Percentiles rank a stretch among this genome's conserved stretches.
Evolutionary conservation across 257 asterid genomes (phyloP).

Genomic region (Schizonepeta tenuifolia): DNA sequence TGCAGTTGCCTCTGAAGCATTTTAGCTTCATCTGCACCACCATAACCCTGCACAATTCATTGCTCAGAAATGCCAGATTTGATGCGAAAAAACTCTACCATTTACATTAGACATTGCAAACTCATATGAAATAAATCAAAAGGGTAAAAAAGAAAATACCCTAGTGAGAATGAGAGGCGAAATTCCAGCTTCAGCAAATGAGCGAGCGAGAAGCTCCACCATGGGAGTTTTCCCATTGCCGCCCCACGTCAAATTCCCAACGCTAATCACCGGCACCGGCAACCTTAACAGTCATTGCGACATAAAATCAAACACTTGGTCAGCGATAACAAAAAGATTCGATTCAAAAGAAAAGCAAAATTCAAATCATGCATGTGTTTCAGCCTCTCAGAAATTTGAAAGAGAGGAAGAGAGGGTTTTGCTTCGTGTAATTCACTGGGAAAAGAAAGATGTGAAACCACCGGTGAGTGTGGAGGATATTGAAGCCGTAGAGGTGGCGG

Average conservation of each 20-base stretch:
- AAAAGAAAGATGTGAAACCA: constrained; percentile 9
- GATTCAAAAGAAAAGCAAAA: not conserved
- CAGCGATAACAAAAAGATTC: not conserved
- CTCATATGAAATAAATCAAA: not conserved
- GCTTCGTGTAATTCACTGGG: not conserved
- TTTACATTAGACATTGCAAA: not conserved
- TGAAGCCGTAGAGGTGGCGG: constrained; percentile 55
- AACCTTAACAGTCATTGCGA: constrained; percentile 46
- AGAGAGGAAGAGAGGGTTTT: not conserved
- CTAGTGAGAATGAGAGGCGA: constrained; percentile 87
- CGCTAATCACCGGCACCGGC: constrained; percentile 86
- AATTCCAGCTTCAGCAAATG: constrained; percentile 51
- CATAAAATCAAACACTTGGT: not conserved
- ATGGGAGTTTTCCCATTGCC: constrained; percentile 99
- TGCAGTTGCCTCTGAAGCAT: constrained; percentile 83
- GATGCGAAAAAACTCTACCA: not conserved
- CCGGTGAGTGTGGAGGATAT: constrained; percentile 57
- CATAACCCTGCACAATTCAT: constrained; percentile 63
- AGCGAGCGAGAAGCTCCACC: constrained; percentile 86
- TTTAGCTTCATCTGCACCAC: constrained; percentile 94
- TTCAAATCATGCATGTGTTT: not conserved
- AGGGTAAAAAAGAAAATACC: constrained; percentile 46
- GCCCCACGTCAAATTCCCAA: constrained; percentile 99
- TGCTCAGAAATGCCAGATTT: not conserved
- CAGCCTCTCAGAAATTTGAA: not conserved